Percentiles rank a stretch among this genome's conserved stretches.
These are phyloP conservation scores for Yamadazyma pseudoaaseri DNA, from an alignment of 1,139 yeast genomes.

Conservation along the genomic window DNA sequence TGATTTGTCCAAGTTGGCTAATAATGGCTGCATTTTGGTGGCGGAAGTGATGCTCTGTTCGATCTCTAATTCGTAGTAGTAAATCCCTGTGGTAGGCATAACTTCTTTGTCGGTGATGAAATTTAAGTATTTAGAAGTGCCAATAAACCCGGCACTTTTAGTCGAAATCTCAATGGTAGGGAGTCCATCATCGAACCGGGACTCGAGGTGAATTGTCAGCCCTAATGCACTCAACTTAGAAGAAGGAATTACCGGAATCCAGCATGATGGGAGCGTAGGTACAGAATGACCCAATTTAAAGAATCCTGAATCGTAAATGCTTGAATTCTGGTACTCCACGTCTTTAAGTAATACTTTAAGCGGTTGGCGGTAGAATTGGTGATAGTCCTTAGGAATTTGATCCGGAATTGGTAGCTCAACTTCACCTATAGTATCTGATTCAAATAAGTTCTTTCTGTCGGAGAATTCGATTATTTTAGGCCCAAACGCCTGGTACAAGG, in stretches of 20 bases:
- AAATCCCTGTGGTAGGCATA: constrained; percentile 31
- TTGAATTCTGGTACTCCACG: background rate
- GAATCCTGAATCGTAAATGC: background rate
- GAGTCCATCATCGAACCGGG: constrained; percentile 27
- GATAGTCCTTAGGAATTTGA: constrained; percentile 15
- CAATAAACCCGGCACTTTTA: background rate
- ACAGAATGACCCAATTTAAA: constrained; percentile 19
- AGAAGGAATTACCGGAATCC: constrained; percentile 38
- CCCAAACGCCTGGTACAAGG: constrained; percentile 34
- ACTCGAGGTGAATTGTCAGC: constrained; percentile 16
- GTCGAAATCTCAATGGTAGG: constrained; percentile 25
- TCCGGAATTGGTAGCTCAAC: constrained; percentile 7
- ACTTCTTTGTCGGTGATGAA: constrained; percentile 37
- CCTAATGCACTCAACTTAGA: constrained; percentile 20
- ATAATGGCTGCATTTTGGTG: constrained; percentile 31
- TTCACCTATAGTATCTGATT: constrained; percentile 13
- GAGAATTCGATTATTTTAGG: constrained; percentile 19
- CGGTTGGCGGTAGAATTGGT: constrained; percentile 21
- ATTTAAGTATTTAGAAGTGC: constrained; percentile 22
- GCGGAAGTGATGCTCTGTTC: constrained; percentile 30
- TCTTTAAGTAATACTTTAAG: constrained; percentile 23
- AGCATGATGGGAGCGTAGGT: constrained; percentile 38
- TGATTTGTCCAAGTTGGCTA: constrained; percentile 34
- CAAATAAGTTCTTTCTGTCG: constrained; percentile 5
- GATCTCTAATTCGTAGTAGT: constrained; percentile 38